Conservation (phyloP, 495 filamentous ascomycete species). For the Lentithecium fluviatile region DNA sequence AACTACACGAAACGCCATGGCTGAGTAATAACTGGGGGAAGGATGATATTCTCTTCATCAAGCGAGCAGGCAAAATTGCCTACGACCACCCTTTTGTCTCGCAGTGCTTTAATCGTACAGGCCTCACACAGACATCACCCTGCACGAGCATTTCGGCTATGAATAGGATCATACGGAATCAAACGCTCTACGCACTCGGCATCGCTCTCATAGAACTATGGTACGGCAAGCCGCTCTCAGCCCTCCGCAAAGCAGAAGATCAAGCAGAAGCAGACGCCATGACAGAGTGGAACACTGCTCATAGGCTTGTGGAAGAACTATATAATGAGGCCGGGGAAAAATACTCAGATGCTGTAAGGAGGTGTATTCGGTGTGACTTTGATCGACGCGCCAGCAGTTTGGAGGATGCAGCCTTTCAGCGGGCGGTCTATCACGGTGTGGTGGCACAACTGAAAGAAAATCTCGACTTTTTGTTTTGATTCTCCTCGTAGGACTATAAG, state of each 20-base stretch:
- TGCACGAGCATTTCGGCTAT: background rate
- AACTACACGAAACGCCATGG: constrained; percentile 32
- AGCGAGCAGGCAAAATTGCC: constrained; percentile 5
- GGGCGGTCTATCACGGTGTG: constrained; percentile 37
- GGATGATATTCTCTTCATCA: constrained; percentile 25
- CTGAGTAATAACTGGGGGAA: constrained; percentile 27
- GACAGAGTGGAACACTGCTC: constrained; percentile 27
- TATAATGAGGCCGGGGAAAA: constrained; percentile 35
- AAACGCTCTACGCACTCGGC: constrained; percentile 40
- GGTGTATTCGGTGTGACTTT: constrained; percentile 39
- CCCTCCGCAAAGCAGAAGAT: constrained; percentile 20
- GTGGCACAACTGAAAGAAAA: constrained; percentile 36
- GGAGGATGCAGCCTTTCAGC: constrained; percentile 35
- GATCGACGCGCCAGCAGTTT: constrained; percentile 33
- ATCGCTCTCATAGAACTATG: constrained; percentile 42
- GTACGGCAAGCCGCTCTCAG: constrained; percentile 27
- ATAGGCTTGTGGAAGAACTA: constrained; percentile 30
- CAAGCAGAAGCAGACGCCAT: constrained; percentile 7
- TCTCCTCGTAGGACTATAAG: background rate
- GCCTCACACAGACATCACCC: background rate
- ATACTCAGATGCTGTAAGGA: constrained; percentile 41
- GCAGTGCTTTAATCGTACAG: constrained; percentile 2
- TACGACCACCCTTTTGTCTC: constrained; percentile 36
- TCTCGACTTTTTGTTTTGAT: constrained; percentile 19
- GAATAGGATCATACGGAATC: constrained; percentile 26